These are phyloP conservation scores for Arachis stenosperma DNA, from an alignment of 306 rosid genomes.

Conservation along the genomic window DNA sequence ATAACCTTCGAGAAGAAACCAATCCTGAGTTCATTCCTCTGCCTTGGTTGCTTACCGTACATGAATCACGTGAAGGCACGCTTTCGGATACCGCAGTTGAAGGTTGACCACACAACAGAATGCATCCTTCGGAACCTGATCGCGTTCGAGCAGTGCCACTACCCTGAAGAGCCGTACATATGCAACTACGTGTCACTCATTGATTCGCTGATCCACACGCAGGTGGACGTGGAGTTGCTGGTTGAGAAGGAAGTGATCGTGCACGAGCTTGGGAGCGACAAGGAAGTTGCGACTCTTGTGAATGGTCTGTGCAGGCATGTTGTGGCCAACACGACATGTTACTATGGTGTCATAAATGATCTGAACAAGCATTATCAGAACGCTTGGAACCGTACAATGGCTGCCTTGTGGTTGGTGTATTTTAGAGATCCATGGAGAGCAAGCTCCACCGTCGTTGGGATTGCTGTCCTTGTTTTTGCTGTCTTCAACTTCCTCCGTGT, in stretches of 20 bases:
- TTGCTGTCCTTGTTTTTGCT: slow-evolving; percentile 39
- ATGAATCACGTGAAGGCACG: slow-evolving; percentile 36
- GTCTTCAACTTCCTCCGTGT: slow-evolving; percentile 38
- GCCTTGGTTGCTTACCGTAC: slow-evolving; percentile 37
- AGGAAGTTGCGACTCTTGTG: slow-evolving; percentile 49
- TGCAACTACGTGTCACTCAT: slow-evolving; percentile 52
- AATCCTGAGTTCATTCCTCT: slow-evolving; percentile 40
- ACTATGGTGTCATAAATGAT: neutral
- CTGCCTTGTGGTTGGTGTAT: slow-evolving; percentile 51
- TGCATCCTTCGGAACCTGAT: slow-evolving; percentile 56
- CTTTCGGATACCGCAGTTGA: slow-evolving; percentile 41
- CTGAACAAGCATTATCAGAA: slow-evolving; percentile 49
- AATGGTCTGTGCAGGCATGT: slow-evolving; percentile 50
- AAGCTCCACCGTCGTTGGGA: slow-evolving; percentile 62
- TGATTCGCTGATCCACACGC: slow-evolving; percentile 51
- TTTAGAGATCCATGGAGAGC: slow-evolving; percentile 70
- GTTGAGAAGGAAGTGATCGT: slow-evolving; percentile 49
- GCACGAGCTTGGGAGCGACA: slow-evolving; percentile 55
- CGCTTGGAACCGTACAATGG: slow-evolving; percentile 52
- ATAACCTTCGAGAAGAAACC: slow-evolving; percentile 33
- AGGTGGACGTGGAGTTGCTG: slow-evolving; percentile 54
- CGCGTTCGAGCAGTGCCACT: slow-evolving; percentile 63
- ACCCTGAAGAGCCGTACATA: slow-evolving; percentile 45
- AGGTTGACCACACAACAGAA: slow-evolving; percentile 47
- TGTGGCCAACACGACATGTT: slow-evolving; percentile 40